These are phyloP conservation scores for Trichophyton equinum DNA, from an alignment of 2,329 filamentous ascomycete species.

Conservation along the genomic window DNA sequence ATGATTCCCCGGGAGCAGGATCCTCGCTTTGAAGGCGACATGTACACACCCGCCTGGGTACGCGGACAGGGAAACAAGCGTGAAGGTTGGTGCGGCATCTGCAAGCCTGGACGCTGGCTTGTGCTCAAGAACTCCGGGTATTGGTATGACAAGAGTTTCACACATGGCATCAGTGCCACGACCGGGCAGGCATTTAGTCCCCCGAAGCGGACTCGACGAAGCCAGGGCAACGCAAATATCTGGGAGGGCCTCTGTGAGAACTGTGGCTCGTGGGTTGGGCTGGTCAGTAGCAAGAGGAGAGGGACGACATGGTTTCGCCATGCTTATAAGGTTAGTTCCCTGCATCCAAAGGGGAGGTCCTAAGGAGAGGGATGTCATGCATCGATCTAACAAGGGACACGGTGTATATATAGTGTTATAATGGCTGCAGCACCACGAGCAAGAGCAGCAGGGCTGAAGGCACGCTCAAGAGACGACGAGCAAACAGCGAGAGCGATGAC, in stretches of 20 bases:
- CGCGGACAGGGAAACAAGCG: slow-evolving; percentile 77
- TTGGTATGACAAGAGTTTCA: slow-evolving; percentile 89
- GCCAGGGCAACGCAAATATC: slow-evolving; percentile 58
- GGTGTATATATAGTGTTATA: slow-evolving; percentile 45
- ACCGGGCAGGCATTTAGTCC: slow-evolving; percentile 68
- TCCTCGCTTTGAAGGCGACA: slow-evolving; percentile 63
- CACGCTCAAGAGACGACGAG: slow-evolving; percentile 53
- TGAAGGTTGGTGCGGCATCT: slow-evolving; percentile 81
- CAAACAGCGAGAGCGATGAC: background rate
- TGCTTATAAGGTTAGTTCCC: slow-evolving; percentile 58
- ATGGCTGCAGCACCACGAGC: slow-evolving; percentile 20
- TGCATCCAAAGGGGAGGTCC: background rate
- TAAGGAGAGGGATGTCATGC: no score
- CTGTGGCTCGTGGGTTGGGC: slow-evolving; percentile 23
- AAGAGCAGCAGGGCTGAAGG: slow-evolving; percentile 44
- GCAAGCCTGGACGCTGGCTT: slow-evolving; percentile 73
- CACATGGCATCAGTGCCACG: slow-evolving; percentile 71
- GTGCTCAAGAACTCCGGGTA: slow-evolving; percentile 83
- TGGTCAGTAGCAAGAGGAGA: slow-evolving; percentile 68
- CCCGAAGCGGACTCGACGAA: slow-evolving; percentile 60
- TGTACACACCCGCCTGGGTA: slow-evolving; percentile 76
- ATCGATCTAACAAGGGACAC: slow-evolving; percentile 10
- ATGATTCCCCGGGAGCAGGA: slow-evolving; percentile 67
- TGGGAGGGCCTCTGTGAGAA: slow-evolving; percentile 29
- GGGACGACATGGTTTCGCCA: slow-evolving; percentile 87